Evolutionary conservation across 495 filamentous ascomycete genomes (phyloP).

Genomic region (Cercophora samala): DNA sequence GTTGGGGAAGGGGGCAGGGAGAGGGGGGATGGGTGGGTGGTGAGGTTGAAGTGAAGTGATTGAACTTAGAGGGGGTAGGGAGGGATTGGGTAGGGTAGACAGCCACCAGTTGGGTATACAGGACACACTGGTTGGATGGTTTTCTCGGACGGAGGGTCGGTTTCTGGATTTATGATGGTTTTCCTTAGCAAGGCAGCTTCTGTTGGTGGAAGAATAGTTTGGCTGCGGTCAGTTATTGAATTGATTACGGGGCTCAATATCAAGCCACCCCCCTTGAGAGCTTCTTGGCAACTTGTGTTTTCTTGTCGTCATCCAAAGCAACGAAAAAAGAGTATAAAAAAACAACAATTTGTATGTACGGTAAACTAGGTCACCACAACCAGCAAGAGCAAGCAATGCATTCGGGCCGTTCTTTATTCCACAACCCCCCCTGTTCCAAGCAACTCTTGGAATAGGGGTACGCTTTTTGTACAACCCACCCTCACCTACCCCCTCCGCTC

Average conservation of each 20-base stretch:
- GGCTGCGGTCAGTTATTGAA: neutral
- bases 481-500: neutral
- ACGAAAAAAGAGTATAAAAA: neutral
- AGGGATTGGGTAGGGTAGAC: no score
- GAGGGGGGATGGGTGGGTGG: conserved; percentile 54
- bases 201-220: conserved; percentile 10
- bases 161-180: neutral
- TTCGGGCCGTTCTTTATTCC: neutral
- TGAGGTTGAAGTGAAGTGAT: conserved; percentile 40
- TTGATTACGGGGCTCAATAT: neutral
- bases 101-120: neutral
- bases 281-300: neutral
- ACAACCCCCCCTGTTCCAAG: neutral
- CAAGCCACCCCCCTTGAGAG: neutral
- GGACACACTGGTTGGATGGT: neutral
- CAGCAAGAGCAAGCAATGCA: neutral
- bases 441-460: neutral
- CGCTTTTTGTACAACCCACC: neutral
- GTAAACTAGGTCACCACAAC: neutral
- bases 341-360: neutral
- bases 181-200: neutral
- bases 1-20: conserved; percentile 41
- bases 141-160: neutral
- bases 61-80: no score
- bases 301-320: neutral